phyloP scores from a whole-genome alignment of 495 filamentous ascomycete genomes.

The Lasiosphaeris hirsuta region DNA sequence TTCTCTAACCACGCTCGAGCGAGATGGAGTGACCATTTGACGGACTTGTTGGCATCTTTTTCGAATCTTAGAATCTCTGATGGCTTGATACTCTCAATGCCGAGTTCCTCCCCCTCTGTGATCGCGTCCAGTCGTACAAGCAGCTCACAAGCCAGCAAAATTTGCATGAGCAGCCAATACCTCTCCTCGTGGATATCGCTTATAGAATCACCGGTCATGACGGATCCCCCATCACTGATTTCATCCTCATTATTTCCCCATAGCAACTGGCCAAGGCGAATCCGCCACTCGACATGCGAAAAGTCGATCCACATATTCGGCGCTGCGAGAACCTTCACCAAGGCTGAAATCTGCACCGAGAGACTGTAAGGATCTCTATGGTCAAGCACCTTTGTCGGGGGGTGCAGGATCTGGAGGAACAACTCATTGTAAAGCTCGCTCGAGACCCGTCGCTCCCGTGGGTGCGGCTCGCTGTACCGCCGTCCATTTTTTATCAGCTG shows the following conservation, averaged over 20 bases:
- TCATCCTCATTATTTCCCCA: constrained; percentile 64
- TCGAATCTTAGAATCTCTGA: constrained; percentile 64
- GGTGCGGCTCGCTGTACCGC: constrained; percentile 41
- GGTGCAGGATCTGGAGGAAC: constrained; percentile 56
- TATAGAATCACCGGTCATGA: constrained; percentile 36
- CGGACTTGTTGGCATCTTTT: constrained; percentile 59
- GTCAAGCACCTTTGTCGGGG: constrained; percentile 55
- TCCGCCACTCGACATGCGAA: constrained; percentile 73
- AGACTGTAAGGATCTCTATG: constrained; percentile 56
- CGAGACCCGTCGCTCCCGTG: constrained; percentile 35
- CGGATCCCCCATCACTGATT: constrained; percentile 42
- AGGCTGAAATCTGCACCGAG: constrained; percentile 54
- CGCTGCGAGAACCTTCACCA: constrained; percentile 53
- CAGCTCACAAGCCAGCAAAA: constrained; percentile 73
- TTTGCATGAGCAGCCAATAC: constrained; percentile 77
- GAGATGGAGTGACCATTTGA: constrained; percentile 77
- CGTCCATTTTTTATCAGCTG: constrained; percentile 47
- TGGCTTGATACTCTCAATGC: constrained; percentile 46
- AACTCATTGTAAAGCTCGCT: constrained; percentile 57
- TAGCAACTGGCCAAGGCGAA: constrained; percentile 74
- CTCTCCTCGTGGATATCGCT: constrained; percentile 51
- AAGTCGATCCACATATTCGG: constrained; percentile 73
- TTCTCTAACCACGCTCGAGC: constrained; percentile 75
- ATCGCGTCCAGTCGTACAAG: constrained; percentile 71
- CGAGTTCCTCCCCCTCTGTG: constrained; percentile 54